phyloP scores from a whole-genome alignment of 257 asterid genomes.

The Primulina tabacum region DNA sequence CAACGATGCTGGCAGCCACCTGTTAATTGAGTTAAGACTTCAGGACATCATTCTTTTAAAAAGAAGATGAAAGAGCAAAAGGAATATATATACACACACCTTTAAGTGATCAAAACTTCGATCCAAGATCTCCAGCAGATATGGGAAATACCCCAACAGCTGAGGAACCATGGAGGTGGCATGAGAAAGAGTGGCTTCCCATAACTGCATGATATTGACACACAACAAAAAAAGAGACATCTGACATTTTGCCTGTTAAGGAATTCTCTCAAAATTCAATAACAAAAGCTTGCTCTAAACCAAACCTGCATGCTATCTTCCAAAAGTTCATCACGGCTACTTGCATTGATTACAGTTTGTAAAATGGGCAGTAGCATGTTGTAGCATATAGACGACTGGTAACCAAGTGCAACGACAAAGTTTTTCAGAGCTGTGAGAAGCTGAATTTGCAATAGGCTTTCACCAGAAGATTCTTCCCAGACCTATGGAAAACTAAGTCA shows the following conservation, averaged over 20 bases:
- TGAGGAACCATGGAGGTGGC: conserved; percentile 85
- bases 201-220: conserved; percentile 55
- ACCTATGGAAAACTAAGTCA: conserved; percentile 46
- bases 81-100: conserved; percentile 29
- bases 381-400: conserved; percentile 79
- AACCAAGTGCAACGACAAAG: conserved; percentile 84
- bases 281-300: conserved; percentile 9
- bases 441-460: conserved; percentile 98
- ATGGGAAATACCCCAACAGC: conserved; percentile 75
- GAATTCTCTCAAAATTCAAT: neutral
- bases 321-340: conserved; percentile 93
- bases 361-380: conserved; percentile 79
- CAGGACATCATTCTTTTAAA: conserved; percentile 25
- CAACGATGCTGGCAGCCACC: conserved; percentile 86
- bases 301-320: conserved; percentile 94
- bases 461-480: conserved; percentile 95
- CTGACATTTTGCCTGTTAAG: conserved; percentile 10
- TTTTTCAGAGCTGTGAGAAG: conserved; percentile 88
- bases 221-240: conserved; percentile 16
- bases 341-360: conserved; percentile 53
- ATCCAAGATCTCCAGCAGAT: conserved; percentile 82
- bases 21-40: conserved; percentile 34
- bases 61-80: conserved; percentile 15
- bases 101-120: conserved; percentile 84
- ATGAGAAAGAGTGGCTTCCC: conserved; percentile 93